A percentile compares a stretch with the other conserved stretches of the same genome.
Evolutionary conservation across 2,329 filamentous ascomycete species (phyloP).

Genomic region (Exutisphaerella laricina): DNA sequence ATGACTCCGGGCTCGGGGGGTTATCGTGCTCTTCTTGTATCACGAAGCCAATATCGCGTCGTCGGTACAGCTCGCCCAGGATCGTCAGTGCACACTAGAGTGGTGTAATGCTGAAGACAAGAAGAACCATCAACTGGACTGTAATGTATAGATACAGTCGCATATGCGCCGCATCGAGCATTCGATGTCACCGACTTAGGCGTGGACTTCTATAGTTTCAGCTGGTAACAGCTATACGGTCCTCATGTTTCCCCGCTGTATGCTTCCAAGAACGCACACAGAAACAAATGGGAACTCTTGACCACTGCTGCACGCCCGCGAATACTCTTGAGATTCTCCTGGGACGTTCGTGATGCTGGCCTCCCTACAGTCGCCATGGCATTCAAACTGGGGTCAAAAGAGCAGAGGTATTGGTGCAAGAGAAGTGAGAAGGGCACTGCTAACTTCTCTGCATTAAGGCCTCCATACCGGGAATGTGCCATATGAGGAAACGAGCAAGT

Average conservation of each 20-base stretch:
- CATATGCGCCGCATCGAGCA: conserved; percentile 66
- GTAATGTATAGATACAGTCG: conserved; percentile 68
- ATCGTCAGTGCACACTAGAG: conserved; percentile 57
- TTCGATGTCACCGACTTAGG: conserved; percentile 64
- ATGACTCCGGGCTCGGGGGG: conserved; percentile 49
- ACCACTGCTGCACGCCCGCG: conserved; percentile 61
- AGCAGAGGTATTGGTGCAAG: too few species aligned
- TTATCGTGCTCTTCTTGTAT: conserved; percentile 66
- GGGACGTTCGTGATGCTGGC: too few species aligned
- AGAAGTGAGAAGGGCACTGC: too few species aligned
- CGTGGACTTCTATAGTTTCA: conserved; percentile 72
- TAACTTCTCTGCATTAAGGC: too few species aligned
- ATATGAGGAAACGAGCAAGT: conserved; percentile 51
- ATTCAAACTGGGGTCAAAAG: too few species aligned
- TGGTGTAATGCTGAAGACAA: conserved; percentile 55
- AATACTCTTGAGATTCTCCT: conserved; percentile 61
- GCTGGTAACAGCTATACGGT: conserved; percentile 78
- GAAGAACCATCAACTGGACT: conserved; percentile 54
- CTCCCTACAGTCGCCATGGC: too few species aligned
- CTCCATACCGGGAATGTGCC: conserved; percentile 47
- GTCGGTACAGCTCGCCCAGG: conserved; percentile 63
- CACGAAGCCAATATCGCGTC: conserved; percentile 73
- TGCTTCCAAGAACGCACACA: conserved; percentile 54
- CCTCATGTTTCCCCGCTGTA: conserved; percentile 70
- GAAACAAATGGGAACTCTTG: conserved; percentile 50